Percentiles rank a stretch among this genome's conserved stretches.
Conservation (phyloP, 2,329 filamentous ascomycete genomes). For the Purpureocillium lavendulum region DNA sequence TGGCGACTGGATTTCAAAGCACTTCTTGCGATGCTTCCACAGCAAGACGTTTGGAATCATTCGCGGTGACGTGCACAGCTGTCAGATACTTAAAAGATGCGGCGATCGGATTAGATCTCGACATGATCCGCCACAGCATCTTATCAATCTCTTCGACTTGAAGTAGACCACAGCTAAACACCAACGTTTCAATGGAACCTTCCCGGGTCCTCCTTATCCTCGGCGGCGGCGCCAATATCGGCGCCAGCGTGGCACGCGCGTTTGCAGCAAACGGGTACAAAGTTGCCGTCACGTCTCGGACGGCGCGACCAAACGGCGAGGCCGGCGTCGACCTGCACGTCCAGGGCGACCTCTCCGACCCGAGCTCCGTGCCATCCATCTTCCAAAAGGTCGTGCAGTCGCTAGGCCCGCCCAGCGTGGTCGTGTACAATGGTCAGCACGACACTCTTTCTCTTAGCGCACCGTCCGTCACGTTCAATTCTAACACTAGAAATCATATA, state of each 20-base stretch:
- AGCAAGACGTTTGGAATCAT: too few species aligned
- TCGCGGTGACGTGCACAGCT: too few species aligned
- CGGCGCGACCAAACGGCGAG: neutral
- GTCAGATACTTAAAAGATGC: too few species aligned
- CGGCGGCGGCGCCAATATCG: neutral
- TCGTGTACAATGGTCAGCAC: conserved; percentile 1
- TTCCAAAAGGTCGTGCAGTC: neutral
- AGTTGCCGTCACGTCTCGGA: neutral
- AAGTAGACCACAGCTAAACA: too few species aligned
- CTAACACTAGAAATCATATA: too few species aligned
- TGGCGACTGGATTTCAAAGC: too few species aligned
- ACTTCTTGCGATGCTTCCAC: too few species aligned
- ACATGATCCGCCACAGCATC: too few species aligned
- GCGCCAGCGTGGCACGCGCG: neutral
- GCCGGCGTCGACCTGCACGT: neutral
- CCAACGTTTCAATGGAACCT: too few species aligned
- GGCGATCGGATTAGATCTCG: too few species aligned
- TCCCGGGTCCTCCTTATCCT: neutral
- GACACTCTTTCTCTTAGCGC: neutral
- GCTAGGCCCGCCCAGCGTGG: neutral
- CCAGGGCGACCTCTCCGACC: neutral
- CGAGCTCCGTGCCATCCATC: neutral
- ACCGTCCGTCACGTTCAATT: too few species aligned
- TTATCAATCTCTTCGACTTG: too few species aligned
- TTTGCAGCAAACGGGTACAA: neutral